Percentiles rank a stretch among this genome's conserved stretches.
These are phyloP conservation scores for Nannochloropsis oceanica DNA, from an alignment of 108 stramenopile genomes.

Conservation along the genomic window DNA sequence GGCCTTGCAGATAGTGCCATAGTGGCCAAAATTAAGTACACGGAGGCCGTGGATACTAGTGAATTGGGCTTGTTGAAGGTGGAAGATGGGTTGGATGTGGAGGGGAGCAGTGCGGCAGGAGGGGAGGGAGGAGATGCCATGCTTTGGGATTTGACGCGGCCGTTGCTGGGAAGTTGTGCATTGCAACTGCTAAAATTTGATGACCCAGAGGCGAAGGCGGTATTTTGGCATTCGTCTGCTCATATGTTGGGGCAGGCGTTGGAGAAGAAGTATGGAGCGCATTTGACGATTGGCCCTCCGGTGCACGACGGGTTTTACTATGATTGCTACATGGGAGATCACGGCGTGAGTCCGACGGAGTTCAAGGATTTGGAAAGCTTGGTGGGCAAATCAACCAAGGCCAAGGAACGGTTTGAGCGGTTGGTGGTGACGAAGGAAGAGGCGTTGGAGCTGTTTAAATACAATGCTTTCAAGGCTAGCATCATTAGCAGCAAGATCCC, in stretches of 20 bases:
- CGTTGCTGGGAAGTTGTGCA: constrained; percentile 28
- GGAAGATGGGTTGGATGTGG: background rate
- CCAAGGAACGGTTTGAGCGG: constrained; percentile 92
- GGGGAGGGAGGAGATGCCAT: constrained; percentile 46
- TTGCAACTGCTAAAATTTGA: constrained; percentile 35
- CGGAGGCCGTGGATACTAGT: background rate
- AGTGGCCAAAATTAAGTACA: constrained; percentile 76
- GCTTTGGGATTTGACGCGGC: constrained; percentile 84
- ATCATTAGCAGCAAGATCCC: constrained; percentile 77
- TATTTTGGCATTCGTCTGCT: constrained; percentile 97
- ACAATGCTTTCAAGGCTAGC: constrained; percentile 87
- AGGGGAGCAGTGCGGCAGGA: constrained; percentile 58
- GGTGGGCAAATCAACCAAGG: constrained; percentile 63
- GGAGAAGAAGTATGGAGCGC: constrained; percentile 77
- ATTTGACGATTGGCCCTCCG: constrained; percentile 92
- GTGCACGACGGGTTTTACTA: constrained; percentile 92
- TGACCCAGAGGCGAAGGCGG: constrained; percentile 49
- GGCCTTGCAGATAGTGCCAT: constrained; percentile 63
- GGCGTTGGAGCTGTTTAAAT: constrained; percentile 80
- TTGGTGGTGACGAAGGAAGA: constrained; percentile 95
- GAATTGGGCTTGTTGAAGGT: background rate
- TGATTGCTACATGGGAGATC: constrained; percentile 90
- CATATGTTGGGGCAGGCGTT: constrained; percentile 93
- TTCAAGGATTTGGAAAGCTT: constrained; percentile 64
- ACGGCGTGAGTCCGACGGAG: constrained; percentile 63